Base-by-base conservation (phyloP, 208 protist genomes). In the Acanthamoeba sp. region DNA sequence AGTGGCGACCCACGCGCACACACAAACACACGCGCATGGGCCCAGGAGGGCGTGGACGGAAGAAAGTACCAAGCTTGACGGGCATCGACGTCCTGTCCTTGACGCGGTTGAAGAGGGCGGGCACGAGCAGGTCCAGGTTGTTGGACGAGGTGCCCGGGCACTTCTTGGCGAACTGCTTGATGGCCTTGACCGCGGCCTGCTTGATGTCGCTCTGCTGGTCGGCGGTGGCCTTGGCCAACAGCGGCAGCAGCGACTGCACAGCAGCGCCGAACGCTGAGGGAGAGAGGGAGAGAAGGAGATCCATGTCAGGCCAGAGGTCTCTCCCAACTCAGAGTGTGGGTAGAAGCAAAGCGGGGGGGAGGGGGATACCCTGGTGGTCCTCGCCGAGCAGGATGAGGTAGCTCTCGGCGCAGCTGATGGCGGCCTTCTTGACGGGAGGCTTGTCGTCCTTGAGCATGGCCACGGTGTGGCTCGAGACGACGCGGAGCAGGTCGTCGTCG, bases 161-260 rank as follows among this genome's bases (percentile, higher is more conserved):
- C n/a, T 16, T n/a, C 59, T 92, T 92, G 50, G 87, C 87, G n/a
- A 88, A 88, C 45, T 88, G 80, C 52, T 88, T 88, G 80, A 88
- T 59, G 50, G 80, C 20, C 50, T 59, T 29, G 9, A 88, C 80
- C 18, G 80, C 45, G 10, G 36, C 80, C 80, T 88, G 80, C 55
- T 87, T 94, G 66, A 94, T 42, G 34, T 80, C 91, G 55, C 4
- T 6, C 40, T 55, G 59, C 34, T 45, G 69, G 52, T 80, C 73
- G 91, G 18, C 45, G 1, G 48, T 87, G 62, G 91, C 91, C 66
- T 89, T 59, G 66, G 27, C 62, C 22, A 87, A 36, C 36, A 94
- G 24, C 34, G 73, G 71, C 4, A 88, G 34, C 34, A 69, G 48
- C 71, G 50, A 50, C 62, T 92, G 36, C 20, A 73, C 87, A 2